Evolutionary conservation across 176 grass and related monocot genomes (phyloP).

Genomic region (Cenchrus fungigraminus): DNA sequence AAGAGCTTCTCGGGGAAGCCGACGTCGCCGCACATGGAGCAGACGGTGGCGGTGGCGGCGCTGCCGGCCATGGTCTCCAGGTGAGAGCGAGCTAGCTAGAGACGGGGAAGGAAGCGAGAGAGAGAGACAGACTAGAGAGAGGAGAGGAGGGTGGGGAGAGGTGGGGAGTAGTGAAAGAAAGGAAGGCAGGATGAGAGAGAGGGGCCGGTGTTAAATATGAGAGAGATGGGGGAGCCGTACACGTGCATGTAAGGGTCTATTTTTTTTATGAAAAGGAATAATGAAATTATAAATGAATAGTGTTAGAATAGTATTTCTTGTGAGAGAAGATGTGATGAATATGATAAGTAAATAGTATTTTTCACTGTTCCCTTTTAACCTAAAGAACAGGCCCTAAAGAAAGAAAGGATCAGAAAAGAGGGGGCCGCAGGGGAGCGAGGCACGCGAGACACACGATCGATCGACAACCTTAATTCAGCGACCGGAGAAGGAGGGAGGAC

Average conservation of each 20-base stretch:
- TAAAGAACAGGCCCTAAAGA: background rate
- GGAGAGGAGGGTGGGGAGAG: background rate
- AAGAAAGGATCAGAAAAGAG: background rate
- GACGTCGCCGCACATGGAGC: conserved; percentile 98
- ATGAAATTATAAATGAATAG: too few relatives aligned
- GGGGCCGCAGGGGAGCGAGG: background rate
- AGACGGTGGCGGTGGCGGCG: conserved; percentile 53
- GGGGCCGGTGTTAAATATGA: conserved; percentile 41
- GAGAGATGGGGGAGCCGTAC: conserved; percentile 29
- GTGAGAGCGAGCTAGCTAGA: background rate
- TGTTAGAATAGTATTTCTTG: too few relatives aligned
- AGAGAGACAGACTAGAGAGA: background rate
- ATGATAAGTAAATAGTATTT: too few relatives aligned
- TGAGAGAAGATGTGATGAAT: too few relatives aligned
- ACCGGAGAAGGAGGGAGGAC: background rate
- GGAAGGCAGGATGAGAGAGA: conserved; percentile 30
- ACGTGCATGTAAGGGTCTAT: conserved; percentile 19
- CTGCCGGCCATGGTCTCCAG: conserved; percentile 26
- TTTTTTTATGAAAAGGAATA: too few relatives aligned
- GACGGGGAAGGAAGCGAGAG: background rate
- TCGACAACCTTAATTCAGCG: conserved; percentile 36
- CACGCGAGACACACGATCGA: conserved; percentile 25
- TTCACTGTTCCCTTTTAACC: too few relatives aligned
- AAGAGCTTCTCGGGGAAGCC: conserved; percentile 99
- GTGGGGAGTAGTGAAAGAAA: conserved; percentile 1